phyloP scores from a whole-genome alignment of 2,329 filamentous ascomycete genomes.

The Neofusicoccum cordaticola region DNA sequence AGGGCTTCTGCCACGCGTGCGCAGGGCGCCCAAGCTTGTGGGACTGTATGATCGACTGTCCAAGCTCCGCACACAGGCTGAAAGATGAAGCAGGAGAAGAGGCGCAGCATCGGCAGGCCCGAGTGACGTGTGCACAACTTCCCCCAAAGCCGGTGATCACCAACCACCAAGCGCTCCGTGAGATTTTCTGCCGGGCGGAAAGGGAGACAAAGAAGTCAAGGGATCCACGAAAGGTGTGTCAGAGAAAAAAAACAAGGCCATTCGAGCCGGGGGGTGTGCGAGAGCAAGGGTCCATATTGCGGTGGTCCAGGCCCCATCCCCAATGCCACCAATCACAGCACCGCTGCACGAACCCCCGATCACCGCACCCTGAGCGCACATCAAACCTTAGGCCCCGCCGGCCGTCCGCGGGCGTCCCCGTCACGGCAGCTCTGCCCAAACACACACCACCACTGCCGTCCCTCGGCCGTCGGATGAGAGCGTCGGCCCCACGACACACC shows the following conservation, averaged over 20 bases:
- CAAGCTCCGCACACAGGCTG: neutral
- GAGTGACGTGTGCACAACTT: no score
- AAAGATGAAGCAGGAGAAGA: neutral
- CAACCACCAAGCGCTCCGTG: no score
- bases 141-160: neutral
- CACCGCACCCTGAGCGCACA: neutral
- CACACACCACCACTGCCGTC: no score
- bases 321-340: neutral
- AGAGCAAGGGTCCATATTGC: neutral
- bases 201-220: neutral
- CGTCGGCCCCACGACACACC: no score
- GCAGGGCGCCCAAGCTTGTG: neutral
- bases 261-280: neutral
- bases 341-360: neutral
- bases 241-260: neutral
- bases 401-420: no score
- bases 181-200: conserved; percentile 4
- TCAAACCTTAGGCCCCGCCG: neutral
- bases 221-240: neutral
- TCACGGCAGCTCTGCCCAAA: neutral
- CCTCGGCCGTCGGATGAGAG: no score
- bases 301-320: neutral
- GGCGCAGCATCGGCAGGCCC: neutral
- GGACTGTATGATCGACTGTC: neutral
- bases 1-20: neutral